Base-by-base conservation (phyloP, 257 asterid species). In the Salvia splendens region DNA sequence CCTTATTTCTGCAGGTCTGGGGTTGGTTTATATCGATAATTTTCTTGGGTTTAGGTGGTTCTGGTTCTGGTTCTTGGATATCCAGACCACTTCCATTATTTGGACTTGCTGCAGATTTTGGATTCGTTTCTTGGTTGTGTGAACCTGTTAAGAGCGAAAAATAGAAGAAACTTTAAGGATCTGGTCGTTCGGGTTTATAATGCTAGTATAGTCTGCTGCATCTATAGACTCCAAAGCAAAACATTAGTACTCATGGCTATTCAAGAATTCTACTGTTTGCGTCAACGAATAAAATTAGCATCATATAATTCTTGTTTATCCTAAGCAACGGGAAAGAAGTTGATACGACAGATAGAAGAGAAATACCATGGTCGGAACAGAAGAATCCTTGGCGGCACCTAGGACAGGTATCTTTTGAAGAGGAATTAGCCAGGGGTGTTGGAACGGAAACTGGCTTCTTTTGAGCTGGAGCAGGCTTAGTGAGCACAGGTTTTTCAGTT, bases 301-400 rank as follows among this genome's bases (percentile, higher is more conserved):
- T 15, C 32, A 45, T 36, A 59, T 42, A 61, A 42, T 35, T 48
- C 56, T 15, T 69, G 35, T 54, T 42, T 49, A 46, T 58, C 24
- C 33, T 49, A 46, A 17, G 16, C 40, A 35, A 24, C 24, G 40
- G 36, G 45, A 48, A 32, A 8, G 24, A 74, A 69, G 51, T 14
- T 41, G 20, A 49, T 24, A 32, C 6, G 17, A 36, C 8, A 36
- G 38, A 47, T 2, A 45, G 20, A 32, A 16, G 16, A 67, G 12
- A 20, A 20, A 74, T 80, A 80, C 87, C 87, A 59, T 82, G 87
- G 71, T 77, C 84, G 28, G 87, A 93, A 77, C 97, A 93, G 81
- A 85, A 88, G 67, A 90, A 93, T 51, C 98, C 98, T 84, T 90
- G 98, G 71, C 84, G 88, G 83, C 98, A 93, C 80, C 98, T 79